These are phyloP conservation scores for Exsudoporus floridanus DNA, from an alignment of 1,284 basidiomycete genomes.

Conservation along the genomic window DNA sequence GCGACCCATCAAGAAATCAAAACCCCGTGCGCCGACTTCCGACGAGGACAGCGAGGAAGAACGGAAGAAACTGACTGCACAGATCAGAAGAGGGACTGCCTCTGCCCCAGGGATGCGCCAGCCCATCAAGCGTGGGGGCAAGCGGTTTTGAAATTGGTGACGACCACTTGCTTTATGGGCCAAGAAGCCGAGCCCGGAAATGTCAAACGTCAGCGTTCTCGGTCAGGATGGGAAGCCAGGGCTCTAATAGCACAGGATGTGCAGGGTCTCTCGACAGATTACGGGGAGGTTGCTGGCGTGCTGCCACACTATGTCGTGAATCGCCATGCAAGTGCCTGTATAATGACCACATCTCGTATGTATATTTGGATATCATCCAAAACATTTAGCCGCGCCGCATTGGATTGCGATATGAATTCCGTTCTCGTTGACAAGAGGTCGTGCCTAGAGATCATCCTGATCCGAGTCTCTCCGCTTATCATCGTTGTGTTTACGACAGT, in stretches of 20 bases:
- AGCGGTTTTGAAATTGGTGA: slow-evolving; percentile 54
- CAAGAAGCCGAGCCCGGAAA: slow-evolving; percentile 3
- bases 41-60: slow-evolving; percentile 59
- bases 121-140: slow-evolving; percentile 70
- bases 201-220: not conserved
- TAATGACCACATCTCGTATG: slow-evolving; percentile 8
- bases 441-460: slow-evolving; percentile 3
- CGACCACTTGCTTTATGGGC: not conserved
- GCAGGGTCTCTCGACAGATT: slow-evolving; percentile 17
- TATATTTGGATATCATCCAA: slow-evolving; percentile 1
- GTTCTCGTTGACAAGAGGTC: not conserved
- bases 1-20: slow-evolving; percentile 50
- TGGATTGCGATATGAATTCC: not conserved
- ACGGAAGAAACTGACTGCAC: slow-evolving; percentile 41
- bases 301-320: not conserved
- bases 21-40: slow-evolving; percentile 39
- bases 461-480: slow-evolving; percentile 1
- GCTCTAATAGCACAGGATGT: slow-evolving; percentile 1
- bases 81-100: slow-evolving; percentile 36
- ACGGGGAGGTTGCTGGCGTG: slow-evolving; percentile 1
- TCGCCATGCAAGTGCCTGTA: slow-evolving; percentile 12
- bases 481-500: slow-evolving; percentile 18
- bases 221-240: not conserved
- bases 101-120: slow-evolving; percentile 56
- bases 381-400: not conserved